A percentile compares a stretch with the other conserved stretches of the same genome.
phyloP scores from a whole-genome alignment of 305 asterid species.

The Rubia balearica region DNA sequence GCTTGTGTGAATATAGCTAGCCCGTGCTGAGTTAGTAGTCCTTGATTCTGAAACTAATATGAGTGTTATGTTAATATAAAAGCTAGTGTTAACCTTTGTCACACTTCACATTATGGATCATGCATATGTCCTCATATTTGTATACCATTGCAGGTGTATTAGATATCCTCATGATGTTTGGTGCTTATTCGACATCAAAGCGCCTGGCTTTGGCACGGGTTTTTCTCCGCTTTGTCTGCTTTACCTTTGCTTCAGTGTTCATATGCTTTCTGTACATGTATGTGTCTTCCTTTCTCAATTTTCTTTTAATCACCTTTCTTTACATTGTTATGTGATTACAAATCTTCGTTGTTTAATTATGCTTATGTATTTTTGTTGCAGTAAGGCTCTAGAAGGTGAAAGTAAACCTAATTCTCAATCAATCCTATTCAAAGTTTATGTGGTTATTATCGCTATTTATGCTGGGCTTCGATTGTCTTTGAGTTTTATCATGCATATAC shows the following conservation, averaged over 20 bases:
- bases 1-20: not conserved
- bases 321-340: slow-evolving; percentile 4
- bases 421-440: slow-evolving; percentile 46
- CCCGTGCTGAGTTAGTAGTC: no score
- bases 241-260: slow-evolving; percentile 51
- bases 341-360: slow-evolving; percentile 11
- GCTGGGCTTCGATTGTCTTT: slow-evolving; percentile 62
- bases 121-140: slow-evolving; percentile 2
- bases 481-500: slow-evolving; percentile 71
- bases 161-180: slow-evolving; percentile 93
- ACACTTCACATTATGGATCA: not conserved
- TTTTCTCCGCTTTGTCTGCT: slow-evolving; percentile 77
- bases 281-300: slow-evolving; percentile 23
- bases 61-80: not conserved
- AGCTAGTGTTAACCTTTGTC: not conserved
- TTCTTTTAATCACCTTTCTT: slow-evolving; percentile 3
- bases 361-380: slow-evolving; percentile 33
- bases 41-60: not conserved
- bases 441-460: slow-evolving; percentile 55
- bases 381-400: slow-evolving; percentile 58
- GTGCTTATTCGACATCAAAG: slow-evolving; percentile 88
- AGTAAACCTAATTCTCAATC: slow-evolving; percentile 37
- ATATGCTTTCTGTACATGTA: slow-evolving; percentile 94
- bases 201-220: slow-evolving; percentile 71
- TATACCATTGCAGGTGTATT: slow-evolving; percentile 53